Conservation (phyloP, 1,284 basidiomycete species). For the Marasmius tenuissimus region DNA sequence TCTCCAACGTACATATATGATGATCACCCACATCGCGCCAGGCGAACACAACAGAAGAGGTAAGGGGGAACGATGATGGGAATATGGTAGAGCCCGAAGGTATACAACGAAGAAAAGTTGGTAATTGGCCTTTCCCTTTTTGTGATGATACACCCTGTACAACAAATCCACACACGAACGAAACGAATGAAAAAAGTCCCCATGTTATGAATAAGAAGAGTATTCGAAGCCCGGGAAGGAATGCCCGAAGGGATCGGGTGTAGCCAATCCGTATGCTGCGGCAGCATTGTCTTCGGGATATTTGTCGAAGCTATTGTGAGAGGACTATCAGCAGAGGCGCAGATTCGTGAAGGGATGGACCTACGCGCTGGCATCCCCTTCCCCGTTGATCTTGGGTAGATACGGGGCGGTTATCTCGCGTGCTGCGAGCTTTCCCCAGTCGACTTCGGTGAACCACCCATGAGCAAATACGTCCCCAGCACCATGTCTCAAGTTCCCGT, state of each 20-base stretch:
- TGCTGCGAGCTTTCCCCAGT: constrained; percentile 84
- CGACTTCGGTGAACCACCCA: constrained; percentile 96
- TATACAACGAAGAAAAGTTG: neutral
- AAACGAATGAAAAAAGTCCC: neutral
- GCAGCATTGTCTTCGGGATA: constrained; percentile 74
- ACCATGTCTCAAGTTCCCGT: constrained; percentile 91
- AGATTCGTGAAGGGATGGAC: constrained; percentile 30
- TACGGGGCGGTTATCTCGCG: constrained; percentile 97
- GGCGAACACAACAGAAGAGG: neutral
- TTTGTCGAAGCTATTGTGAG: constrained; percentile 61
- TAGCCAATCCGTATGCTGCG: constrained; percentile 55
- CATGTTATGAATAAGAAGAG: constrained; percentile 24
- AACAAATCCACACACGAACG: neutral
- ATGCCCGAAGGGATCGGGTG: constrained; percentile 54
- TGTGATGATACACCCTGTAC: neutral
- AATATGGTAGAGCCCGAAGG: neutral
- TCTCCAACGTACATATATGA: neutral
- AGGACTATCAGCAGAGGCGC: constrained; percentile 6
- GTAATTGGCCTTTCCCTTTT: neutral
- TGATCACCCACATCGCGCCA: neutral
- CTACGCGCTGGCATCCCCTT: constrained; percentile 90
- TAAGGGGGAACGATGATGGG: neutral
- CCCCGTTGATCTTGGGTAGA: constrained; percentile 82
- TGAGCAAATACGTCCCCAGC: constrained; percentile 95
- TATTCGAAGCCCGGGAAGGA: constrained; percentile 74